A percentile compares a stretch with the other conserved stretches of the same genome.
Evolutionary conservation across 495 filamentous ascomycete genomes (phyloP).

Genomic region (Penicillium samsonianum): DNA sequence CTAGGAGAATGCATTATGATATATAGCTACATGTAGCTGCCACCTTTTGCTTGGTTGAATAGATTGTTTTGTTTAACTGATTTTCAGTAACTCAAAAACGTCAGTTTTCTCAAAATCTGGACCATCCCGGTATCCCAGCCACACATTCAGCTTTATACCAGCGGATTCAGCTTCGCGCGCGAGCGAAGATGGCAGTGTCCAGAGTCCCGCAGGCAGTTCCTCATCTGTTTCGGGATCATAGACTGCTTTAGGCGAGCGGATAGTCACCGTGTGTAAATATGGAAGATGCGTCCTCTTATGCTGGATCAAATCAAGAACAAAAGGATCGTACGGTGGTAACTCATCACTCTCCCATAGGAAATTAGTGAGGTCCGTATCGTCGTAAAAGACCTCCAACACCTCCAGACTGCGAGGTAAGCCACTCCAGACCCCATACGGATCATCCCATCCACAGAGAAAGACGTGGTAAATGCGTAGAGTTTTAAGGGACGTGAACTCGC

Average conservation of each 20-base stretch:
- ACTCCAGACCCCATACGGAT: slow-evolving; percentile 11
- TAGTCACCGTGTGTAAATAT: not conserved
- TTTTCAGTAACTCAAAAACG: slow-evolving; percentile 8
- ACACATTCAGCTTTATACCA: slow-evolving; percentile 1
- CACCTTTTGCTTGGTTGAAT: not conserved
- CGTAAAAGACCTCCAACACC: slow-evolving; percentile 22
- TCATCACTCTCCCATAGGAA: slow-evolving; percentile 1
- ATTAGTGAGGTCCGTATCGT: slow-evolving; percentile 12
- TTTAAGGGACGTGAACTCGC: slow-evolving; percentile 18
- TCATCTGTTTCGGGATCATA: not conserved
- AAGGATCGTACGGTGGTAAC: not conserved
- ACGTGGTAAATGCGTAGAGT: slow-evolving; percentile 20
- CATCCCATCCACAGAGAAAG: slow-evolving; percentile 19
- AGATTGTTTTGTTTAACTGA: not conserved
- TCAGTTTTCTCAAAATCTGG: slow-evolving; percentile 5
- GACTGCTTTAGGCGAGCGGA: not conserved
- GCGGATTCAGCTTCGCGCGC: not conserved
- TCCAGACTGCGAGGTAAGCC: slow-evolving; percentile 19
- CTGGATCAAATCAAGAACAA: slow-evolving; percentile 1
- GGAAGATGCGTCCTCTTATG: slow-evolving; percentile 2
- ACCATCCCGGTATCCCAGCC: not conserved
- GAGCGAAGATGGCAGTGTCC: not conserved
- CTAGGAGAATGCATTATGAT: not conserved
- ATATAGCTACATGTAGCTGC: not conserved
- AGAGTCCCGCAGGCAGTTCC: not conserved